Conservation (phyloP, 2,329 filamentous ascomycete genomes). For the Penicillium verrucosum region DNA sequence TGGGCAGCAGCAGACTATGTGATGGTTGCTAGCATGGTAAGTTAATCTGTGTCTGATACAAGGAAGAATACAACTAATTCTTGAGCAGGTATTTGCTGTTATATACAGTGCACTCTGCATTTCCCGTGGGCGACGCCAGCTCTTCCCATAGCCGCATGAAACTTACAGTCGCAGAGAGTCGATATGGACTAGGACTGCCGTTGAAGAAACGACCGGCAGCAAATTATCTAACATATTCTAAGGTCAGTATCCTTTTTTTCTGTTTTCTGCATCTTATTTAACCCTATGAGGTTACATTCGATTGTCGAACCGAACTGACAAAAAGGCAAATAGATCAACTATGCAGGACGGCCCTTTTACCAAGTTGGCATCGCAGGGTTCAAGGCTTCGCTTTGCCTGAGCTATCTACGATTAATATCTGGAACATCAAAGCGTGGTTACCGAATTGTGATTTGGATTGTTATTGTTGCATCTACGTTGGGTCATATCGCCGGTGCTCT, state of each 20-base stretch:
- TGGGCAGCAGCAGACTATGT: conserved; percentile 50
- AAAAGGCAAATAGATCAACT: conserved; percentile 44
- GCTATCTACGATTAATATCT: conserved; percentile 52
- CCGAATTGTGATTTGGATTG: conserved; percentile 44
- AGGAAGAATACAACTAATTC: conserved; percentile 8
- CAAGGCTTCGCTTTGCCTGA: conserved; percentile 54
- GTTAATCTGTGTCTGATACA: not conserved
- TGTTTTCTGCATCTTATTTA: not conserved
- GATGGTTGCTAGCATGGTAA: conserved; percentile 36
- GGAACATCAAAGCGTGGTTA: conserved; percentile 49
- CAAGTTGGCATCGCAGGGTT: conserved; percentile 56
- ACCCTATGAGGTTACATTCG: too few relatives aligned
- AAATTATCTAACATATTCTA: conserved; percentile 47
- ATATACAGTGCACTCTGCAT: conserved; percentile 53
- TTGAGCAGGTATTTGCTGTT: conserved; percentile 46
- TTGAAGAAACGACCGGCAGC: conserved; percentile 43
- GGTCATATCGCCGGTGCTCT: conserved; percentile 51
- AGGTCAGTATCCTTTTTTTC: conserved; percentile 17
- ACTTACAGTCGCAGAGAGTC: conserved; percentile 44
- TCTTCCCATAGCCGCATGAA: not conserved
- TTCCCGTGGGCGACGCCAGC: conserved; percentile 40
- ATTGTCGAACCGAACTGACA: not conserved
- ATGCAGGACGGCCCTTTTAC: conserved; percentile 54
- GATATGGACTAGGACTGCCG: conserved; percentile 53
- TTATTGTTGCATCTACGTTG: conserved; percentile 45